Conservation (phyloP, 2,329 filamentous ascomycete genomes). For the Bipolaris zeicola region DNA sequence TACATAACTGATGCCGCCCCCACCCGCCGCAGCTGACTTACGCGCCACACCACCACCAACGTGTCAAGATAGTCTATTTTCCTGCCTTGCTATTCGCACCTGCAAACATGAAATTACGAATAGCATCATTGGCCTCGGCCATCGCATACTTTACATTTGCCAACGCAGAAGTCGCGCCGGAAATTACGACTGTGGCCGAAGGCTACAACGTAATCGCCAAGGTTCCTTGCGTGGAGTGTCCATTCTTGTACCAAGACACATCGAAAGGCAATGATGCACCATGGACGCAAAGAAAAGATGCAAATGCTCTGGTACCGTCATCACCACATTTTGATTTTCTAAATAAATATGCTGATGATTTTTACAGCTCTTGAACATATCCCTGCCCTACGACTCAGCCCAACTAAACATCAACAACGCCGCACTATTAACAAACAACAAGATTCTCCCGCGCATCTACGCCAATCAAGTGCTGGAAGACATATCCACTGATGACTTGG, state of each 20-base stretch:
- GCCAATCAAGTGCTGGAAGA: constrained; percentile 38
- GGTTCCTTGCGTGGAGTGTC: constrained; percentile 41
- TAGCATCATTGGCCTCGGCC: constrained; percentile 6
- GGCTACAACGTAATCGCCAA: constrained; percentile 44
- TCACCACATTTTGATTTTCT: neutral
- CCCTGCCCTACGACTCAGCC: constrained; percentile 34
- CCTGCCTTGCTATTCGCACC: neutral
- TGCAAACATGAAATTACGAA: constrained; percentile 24
- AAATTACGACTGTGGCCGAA: constrained; percentile 38
- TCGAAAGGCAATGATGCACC: constrained; percentile 29
- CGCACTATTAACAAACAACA: constrained; percentile 24
- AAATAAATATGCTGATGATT: neutral
- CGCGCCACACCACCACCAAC: constrained; percentile 9
- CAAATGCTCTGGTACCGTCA: constrained; percentile 33
- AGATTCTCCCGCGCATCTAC: constrained; percentile 32
- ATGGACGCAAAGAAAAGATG: constrained; percentile 34
- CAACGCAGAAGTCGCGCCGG: constrained; percentile 31
- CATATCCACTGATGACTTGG: constrained; percentile 22
- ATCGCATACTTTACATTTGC: constrained; percentile 5
- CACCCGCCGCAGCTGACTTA: constrained; percentile 14
- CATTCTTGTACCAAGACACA: constrained; percentile 41
- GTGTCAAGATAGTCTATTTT: constrained; percentile 15
- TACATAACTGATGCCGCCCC: constrained; percentile 8
- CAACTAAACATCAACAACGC: constrained; percentile 36
- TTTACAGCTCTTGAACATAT: constrained; percentile 38